Percentiles rank a stretch among this genome's conserved stretches.
Conservation (phyloP, 352 stramenopile genomes). For the Poterioochromonas sp. region DNA sequence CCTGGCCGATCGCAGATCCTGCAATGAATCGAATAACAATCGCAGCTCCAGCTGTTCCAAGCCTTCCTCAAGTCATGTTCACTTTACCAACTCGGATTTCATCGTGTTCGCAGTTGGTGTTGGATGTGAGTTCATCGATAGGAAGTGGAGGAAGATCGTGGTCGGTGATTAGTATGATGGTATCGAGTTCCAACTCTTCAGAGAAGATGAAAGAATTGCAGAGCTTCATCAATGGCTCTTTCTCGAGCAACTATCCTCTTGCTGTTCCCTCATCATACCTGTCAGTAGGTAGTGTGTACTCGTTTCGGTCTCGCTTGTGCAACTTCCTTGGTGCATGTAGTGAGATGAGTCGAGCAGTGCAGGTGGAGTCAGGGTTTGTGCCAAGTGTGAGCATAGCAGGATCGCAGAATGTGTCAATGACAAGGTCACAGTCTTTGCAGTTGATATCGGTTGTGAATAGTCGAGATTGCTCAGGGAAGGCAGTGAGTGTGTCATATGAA, state of each 20-base stretch:
- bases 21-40: neutral
- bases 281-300: neutral
- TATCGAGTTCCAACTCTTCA: too few species aligned
- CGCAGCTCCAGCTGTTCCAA: neutral
- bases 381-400: neutral
- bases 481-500: neutral
- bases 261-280: neutral
- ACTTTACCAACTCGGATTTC: neutral
- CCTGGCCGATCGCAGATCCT: neutral
- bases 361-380: neutral
- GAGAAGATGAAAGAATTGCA: too few species aligned
- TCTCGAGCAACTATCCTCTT: too few species aligned
- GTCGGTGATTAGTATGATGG: too few species aligned
- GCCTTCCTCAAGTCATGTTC: neutral
- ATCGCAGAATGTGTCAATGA: neutral
- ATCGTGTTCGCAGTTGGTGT: neutral
- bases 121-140: slow-evolving; percentile 6
- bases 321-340: neutral
- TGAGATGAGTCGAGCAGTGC: neutral
- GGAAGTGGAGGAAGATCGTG: slow-evolving; percentile 16
- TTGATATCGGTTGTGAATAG: neutral
- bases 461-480: too few species aligned
- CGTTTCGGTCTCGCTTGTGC: neutral
- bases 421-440: neutral
- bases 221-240: too few species aligned